Evolutionary conservation across 2,329 filamentous ascomycete genomes (phyloP).

Genomic region (Tolypocladium amazonense): DNA sequence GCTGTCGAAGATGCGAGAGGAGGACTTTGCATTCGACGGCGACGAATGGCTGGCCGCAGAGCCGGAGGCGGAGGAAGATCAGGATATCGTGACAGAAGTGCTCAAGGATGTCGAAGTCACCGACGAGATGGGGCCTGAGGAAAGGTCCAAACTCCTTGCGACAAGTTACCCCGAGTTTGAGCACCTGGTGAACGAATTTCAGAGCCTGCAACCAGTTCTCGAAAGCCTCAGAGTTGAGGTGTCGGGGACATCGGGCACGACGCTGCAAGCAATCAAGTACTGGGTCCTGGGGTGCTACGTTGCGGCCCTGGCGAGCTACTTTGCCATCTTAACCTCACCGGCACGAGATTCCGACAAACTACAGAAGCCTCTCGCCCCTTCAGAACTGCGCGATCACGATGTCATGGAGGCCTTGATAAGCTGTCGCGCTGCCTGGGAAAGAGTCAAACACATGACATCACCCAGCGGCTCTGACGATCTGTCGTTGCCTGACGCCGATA

Average conservation of each 20-base stretch:
- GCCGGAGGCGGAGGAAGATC: conserved; percentile 37
- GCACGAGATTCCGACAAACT: conserved; percentile 46
- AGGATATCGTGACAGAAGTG: conserved; percentile 70
- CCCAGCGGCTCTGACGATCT: conserved; percentile 27
- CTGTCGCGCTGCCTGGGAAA: conserved; percentile 72
- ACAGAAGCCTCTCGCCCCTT: conserved; percentile 55
- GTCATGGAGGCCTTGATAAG: conserved; percentile 79
- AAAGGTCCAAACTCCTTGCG: conserved; percentile 65
- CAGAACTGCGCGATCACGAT: conserved; percentile 78
- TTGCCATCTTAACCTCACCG: conserved; percentile 81
- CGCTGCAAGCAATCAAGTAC: conserved; percentile 60
- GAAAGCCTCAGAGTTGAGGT: conserved; percentile 47
- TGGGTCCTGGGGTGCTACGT: conserved; percentile 79
- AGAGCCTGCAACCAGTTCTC: conserved; percentile 58
- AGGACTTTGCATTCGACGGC: conserved; percentile 90
- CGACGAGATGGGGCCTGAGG: conserved; percentile 64
- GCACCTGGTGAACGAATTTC: conserved; percentile 69
- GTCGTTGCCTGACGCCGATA: conserved; percentile 12
- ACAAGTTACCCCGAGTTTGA: conserved; percentile 88
- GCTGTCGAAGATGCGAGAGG: conserved; percentile 75
- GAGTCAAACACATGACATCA: conserved; percentile 54
- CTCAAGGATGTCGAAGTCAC: conserved; percentile 75
- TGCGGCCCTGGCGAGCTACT: conserved; percentile 83
- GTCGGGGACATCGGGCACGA: conserved; percentile 37
- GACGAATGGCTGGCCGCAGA: conserved; percentile 65